Evolutionary conservation across 345 rosid genomes (phyloP).

Genomic region (sweet orange (Citrus sinensis)): DVS_A1.0 CM039163.1:46604501-46605000

Average conservation of each 20-base stretch:
- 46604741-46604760: neutral
- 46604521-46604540: neutral
- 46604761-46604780: neutral
- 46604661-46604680: neutral
- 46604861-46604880: no score
- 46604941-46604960: no score
- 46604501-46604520: neutral
- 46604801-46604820: neutral
- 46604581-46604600: neutral
- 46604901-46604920: neutral
- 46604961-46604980: neutral
- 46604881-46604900: no score
- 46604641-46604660: neutral
- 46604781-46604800: neutral
- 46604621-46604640: no score
- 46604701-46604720: neutral
- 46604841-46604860: neutral
- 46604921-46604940: neutral
- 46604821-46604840: neutral
- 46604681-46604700: neutral
- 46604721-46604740: neutral
- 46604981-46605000: neutral
- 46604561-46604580: neutral
- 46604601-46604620: no score
- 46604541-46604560: neutral